Evolutionary conservation across 2,329 filamentous ascomycete genomes (phyloP).

Genomic region (Fusarium sp.): DNA sequence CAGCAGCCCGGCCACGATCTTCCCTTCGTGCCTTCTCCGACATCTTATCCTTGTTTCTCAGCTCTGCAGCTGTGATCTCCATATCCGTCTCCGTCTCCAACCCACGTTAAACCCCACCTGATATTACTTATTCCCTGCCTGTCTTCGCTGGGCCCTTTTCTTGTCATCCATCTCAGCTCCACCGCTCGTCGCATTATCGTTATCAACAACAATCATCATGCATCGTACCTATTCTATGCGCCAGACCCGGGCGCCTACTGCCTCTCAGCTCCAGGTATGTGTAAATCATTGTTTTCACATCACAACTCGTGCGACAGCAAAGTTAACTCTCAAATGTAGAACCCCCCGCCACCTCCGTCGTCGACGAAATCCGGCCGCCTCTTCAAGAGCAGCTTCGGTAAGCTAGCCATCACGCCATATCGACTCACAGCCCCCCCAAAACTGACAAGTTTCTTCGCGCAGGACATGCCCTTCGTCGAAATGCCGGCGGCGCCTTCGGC

Average conservation of each 20-base stretch:
- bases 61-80: slow-evolving; percentile 34
- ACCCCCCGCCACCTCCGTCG: slow-evolving; percentile 91
- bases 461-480: slow-evolving; percentile 78
- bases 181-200: slow-evolving; percentile 41
- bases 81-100: slow-evolving; percentile 16
- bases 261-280: slow-evolving; percentile 76
- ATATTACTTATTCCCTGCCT: slow-evolving; percentile 40
- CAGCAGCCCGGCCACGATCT: slow-evolving; percentile 41
- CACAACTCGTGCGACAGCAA: not conserved
- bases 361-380: slow-evolving; percentile 91
- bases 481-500: slow-evolving; percentile 80
- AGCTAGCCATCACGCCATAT: slow-evolving; percentile 52
- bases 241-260: slow-evolving; percentile 94
- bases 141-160: slow-evolving; percentile 31
- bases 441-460: slow-evolving; percentile 20
- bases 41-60: slow-evolving; percentile 43
- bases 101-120: slow-evolving; percentile 39
- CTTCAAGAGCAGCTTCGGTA: slow-evolving; percentile 89
- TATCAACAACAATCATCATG: slow-evolving; percentile 68
- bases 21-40: slow-evolving; percentile 28
- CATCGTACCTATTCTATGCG: slow-evolving; percentile 99
- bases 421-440: not conserved
- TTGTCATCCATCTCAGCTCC: slow-evolving; percentile 36
- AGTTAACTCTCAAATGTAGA: slow-evolving; percentile 66
- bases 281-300: not conserved